Base-by-base conservation (phyloP, 352 stramenopile genomes). In the Pythium aristosporum region DNA sequence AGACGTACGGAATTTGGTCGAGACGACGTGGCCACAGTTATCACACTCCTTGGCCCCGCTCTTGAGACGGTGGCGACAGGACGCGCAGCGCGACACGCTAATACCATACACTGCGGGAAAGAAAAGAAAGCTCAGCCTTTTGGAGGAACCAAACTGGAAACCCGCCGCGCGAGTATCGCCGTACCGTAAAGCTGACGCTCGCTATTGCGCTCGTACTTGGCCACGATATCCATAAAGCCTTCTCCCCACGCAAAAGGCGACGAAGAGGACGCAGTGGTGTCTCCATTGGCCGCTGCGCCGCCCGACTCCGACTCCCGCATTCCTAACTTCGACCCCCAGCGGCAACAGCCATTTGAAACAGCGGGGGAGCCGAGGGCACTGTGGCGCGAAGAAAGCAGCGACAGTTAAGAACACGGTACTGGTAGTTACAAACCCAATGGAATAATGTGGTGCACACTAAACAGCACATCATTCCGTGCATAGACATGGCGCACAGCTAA, bases 71-170 rank as follows among this genome's bases (percentile, higher is more conserved):
- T 70, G 55, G 20, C 76, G 74, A 57, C 81, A 90, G 43, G 71
- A 68, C 46, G 63, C 66, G 43, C 81, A 90, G 13, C 76, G 72
- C 39, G 70, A 76, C 23, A 59, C 70, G 65, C 71, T 88, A 59
- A 90, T 84, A 16, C 81, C 81, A 32, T 87, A 88, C 69, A 87
- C 81, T 90, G 50, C 10, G n/a, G 32, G 15, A 25, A 25, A 5
- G 28, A 47, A 28, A 3, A 18, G 5, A 48, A 12, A 11, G n/a
- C 18, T 11, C 5, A 23, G 15, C 10, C 15, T 48, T 11, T 23
- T 9, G 9, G 42, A n/a, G 18, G 15, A 20, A 18, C 2, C 7
- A 48, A 34, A 36, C 28, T 28, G 56, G 43, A 44, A 54, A 50
- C 28, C 0, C 15, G 30, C 18, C 6, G 50, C 30, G 3, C 0